Evolutionary conservation across 177 flowering plant genomes (phyloP), one percentile per base, ranked within the genome.

Genomic region (Vitis hybrid): DNA sequence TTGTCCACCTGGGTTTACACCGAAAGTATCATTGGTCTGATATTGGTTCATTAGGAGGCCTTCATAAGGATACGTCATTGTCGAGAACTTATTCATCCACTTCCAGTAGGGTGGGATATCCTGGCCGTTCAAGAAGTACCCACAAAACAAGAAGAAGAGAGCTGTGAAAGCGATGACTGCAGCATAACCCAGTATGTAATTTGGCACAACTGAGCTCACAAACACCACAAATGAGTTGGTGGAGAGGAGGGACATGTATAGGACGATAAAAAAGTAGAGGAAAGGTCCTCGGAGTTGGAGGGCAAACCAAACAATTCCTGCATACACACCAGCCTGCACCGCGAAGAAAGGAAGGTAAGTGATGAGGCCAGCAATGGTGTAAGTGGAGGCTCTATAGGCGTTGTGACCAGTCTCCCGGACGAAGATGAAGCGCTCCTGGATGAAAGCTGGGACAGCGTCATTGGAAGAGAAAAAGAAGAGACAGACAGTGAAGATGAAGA

Each of bases 391-490:
- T 56, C 96, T 75, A 55, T 91, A 91, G 58, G 91, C 88, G 49
- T 89, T 91, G 70, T 87, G 91, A 17, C 91, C 84, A 11, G 85
- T 85, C 72, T 91, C 93, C 1, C 88, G 86, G 45, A 91, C 69
- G 72, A 89, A 91, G 55, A 91, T 86, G 78, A 79, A 86, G 62
- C 96, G 89, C 64, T 90, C 95, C 67, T 88, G 92, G 65, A 90
- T 90, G 77, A 90, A 90, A n/a, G 92, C 95, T 0, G 95, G 92
- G 75, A 90, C 91, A 10, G 89, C 91, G 50, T 90, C 91, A 52
- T 86, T 87, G 72, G 92, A 88, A 17, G 91, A 88, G 81, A 86
- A 90, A 86, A 90, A 90, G 81, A 90, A 86, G 61, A 87, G 79
- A 52, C 92, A 85, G 57, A 82, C 90, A 0, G 92, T 86, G 84